phyloP scores from a whole-genome alignment of 164 flowering plant genomes.

The Dillenia turbinata region DNA sequence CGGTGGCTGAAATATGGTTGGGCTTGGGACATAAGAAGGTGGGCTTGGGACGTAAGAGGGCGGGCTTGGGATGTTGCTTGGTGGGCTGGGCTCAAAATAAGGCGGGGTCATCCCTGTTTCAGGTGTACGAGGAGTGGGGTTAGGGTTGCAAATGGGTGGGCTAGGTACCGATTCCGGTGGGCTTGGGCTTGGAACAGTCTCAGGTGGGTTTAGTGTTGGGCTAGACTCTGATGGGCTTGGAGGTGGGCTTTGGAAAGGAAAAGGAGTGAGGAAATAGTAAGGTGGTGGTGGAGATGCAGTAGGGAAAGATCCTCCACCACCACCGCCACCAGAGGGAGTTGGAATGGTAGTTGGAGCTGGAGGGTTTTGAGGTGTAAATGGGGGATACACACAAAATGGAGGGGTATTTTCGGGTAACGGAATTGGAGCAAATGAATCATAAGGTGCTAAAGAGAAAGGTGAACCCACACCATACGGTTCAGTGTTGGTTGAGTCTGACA shows the following conservation, averaged over 20 bases:
- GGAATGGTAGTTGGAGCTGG: conserved; percentile 31
- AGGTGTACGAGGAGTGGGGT: conserved; percentile 32
- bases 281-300: conserved; percentile 24
- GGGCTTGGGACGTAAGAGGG: conserved; percentile 25
- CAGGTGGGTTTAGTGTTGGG: conserved; percentile 28
- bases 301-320: not conserved
- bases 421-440: conserved; percentile 45
- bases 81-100: conserved; percentile 32
- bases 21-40: conserved; percentile 33
- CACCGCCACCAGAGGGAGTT: conserved; percentile 9
- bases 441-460: conserved; percentile 56
- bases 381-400: conserved; percentile 59
- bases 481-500: conserved; percentile 22
- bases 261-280: conserved; percentile 21
- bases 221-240: conserved; percentile 30
- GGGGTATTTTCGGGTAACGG: conserved; percentile 44
- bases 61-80: conserved; percentile 23
- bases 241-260: conserved; percentile 42
- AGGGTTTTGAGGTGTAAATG: conserved; percentile 40
- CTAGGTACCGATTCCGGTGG: conserved; percentile 14
- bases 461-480: conserved; percentile 49
- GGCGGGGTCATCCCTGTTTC: conserved; percentile 29
- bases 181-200: conserved; percentile 18
- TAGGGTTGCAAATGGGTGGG: conserved; percentile 13
- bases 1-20: conserved; percentile 58